Evolutionary conservation across 192 early-diverging fungal genomes (phyloP).

Genomic region (Allomyces macrogynus): DNA sequence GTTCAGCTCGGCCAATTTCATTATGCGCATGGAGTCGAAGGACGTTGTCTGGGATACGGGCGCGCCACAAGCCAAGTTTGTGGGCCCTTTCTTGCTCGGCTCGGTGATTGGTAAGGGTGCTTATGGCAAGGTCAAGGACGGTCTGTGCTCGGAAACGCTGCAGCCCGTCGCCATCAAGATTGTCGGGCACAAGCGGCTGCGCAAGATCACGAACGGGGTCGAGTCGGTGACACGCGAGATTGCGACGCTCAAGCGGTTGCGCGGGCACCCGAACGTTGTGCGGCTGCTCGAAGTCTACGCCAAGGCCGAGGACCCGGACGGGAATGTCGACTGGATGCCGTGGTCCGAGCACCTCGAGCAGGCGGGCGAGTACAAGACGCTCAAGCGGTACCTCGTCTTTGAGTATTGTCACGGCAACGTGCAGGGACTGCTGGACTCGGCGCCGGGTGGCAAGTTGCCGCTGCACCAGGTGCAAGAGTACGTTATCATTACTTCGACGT

Average conservation of each 20-base stretch:
- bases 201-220: conserved; percentile 28
- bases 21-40: conserved; percentile 30
- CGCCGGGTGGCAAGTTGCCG: conserved; percentile 12
- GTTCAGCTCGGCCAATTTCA: conserved; percentile 21
- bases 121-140: conserved; percentile 43
- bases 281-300: conserved; percentile 31
- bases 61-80: conserved; percentile 21
- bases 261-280: conserved; percentile 23
- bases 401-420: conserved; percentile 36
- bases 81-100: conserved; percentile 31
- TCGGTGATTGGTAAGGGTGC: conserved; percentile 36
- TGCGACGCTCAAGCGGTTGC: conserved; percentile 21
- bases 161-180: conserved; percentile 38
- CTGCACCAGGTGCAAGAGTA: conserved; percentile 19
- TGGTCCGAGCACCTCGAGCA: conserved; percentile 37
- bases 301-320: conserved; percentile 35
- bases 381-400: conserved; percentile 35
- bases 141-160: conserved; percentile 27
- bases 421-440: conserved; percentile 27
- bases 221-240: conserved; percentile 29
- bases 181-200: conserved; percentile 28
- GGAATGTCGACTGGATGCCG: conserved; percentile 23
- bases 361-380: conserved; percentile 17
- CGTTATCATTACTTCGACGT: background rate
- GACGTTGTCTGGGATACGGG: conserved; percentile 26